Evolutionary conservation across 768 basidiomycete species (phyloP).

Genomic region (Termitomyces sp.): DNA sequence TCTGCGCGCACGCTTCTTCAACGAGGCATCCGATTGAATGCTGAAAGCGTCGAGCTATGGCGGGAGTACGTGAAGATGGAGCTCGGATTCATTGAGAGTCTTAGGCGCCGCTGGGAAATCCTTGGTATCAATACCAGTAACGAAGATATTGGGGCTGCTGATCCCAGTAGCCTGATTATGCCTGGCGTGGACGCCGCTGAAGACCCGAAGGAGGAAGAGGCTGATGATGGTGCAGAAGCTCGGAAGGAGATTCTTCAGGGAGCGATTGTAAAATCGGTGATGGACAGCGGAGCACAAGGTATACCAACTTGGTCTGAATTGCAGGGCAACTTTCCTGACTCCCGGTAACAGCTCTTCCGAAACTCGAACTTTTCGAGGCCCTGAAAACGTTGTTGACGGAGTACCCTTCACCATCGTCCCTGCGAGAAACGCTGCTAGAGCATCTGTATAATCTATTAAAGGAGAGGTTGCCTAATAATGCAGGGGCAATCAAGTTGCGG

Average conservation of each 20-base stretch:
- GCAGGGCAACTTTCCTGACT: slow-evolving; percentile 7
- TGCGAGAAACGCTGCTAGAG: slow-evolving; percentile 37
- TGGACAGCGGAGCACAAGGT: slow-evolving; percentile 76
- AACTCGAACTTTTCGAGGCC: slow-evolving; percentile 39
- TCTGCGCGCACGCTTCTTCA: slow-evolving; percentile 82
- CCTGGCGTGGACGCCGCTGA: slow-evolving; percentile 23
- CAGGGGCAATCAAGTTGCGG: slow-evolving; percentile 35
- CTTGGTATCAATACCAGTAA: slow-evolving; percentile 57
- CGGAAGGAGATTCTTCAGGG: slow-evolving; percentile 72
- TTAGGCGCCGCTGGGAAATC: slow-evolving; percentile 76
- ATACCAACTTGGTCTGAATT: slow-evolving; percentile 11
- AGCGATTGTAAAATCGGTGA: slow-evolving; percentile 76
- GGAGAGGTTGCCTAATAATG: slow-evolving; percentile 30
- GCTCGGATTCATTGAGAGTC: slow-evolving; percentile 76
- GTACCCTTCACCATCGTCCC: slow-evolving; percentile 33
- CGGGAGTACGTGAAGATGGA: slow-evolving; percentile 91
- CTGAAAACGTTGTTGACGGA: slow-evolving; percentile 36
- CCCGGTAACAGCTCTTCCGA: slow-evolving; percentile 35
- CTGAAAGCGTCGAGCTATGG: slow-evolving; percentile 77
- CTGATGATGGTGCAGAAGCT: slow-evolving; percentile 52
- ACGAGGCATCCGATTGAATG: slow-evolving; percentile 79
- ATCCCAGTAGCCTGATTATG: slow-evolving; percentile 23
- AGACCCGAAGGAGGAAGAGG: slow-evolving; percentile 34
- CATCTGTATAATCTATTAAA: slow-evolving; percentile 38
- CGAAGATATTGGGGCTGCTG: slow-evolving; percentile 11